Base-by-base conservation (phyloP, 768 basidiomycete genomes). In the Phaeotremella fagi region DNA sequence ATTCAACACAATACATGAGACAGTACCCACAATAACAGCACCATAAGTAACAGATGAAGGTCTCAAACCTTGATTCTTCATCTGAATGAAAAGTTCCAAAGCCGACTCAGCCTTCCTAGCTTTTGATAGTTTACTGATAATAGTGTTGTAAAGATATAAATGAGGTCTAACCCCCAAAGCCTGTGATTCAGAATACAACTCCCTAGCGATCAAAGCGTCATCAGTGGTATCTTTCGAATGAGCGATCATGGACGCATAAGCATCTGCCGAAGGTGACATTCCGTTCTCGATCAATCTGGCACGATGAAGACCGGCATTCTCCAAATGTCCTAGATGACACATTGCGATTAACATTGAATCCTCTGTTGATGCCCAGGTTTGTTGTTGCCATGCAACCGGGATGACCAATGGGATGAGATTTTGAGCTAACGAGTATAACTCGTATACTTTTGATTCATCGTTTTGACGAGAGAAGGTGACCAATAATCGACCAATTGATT, bases 41-140 rank as follows among this genome's bases (percentile, higher is more conserved):
- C 92, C 94, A 64, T 91, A 99, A 0, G 94, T 95, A 58, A 98
- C 90, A 4, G 88, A 87, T 4, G 85, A 83, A 0, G 90, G 86
- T 0, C 66, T 63, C 18, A 91, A 60, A 6, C 80, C 78, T 18
- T 71, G 74, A 4, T 77, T 75, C 77, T 88, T 88, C 90, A 97
- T 92, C 66, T 84, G 79, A 46, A 84, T 80, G 81, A 98, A 99
- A 57, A 97, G 77, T 56, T 86, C 84, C 49, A 99, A 75, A 0
- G 90, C 91, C 44, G 83, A 79, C 59, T 95, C 91, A 0, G 90
- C 89, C 75, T 94, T 94, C 61, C 95, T 82, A 2, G 95, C 95
- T 73, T 87, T 90, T 27, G 90, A 85, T 9, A 99, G 81, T 77
- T 94, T 92, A 59, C 88, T 90, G 75, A 99, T 97, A 76, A 92